These are phyloP conservation scores for Candida sakaeoensis DNA, from an alignment of 805 yeast genomes.

Conservation along the genomic window DNA sequence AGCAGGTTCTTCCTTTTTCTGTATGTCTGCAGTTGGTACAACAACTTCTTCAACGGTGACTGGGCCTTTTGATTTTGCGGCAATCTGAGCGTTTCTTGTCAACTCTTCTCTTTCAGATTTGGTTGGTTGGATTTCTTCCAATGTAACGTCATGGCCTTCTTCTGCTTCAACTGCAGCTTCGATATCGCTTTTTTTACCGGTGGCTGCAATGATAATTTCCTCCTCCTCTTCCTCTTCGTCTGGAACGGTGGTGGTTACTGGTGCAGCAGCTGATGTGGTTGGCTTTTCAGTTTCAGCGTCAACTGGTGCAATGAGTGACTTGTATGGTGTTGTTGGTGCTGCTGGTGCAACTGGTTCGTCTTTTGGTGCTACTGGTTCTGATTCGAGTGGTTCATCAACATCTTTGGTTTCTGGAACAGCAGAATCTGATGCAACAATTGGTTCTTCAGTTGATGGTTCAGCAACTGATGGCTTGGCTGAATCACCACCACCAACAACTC, in stretches of 20 bases:
- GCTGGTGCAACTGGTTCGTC: background rate
- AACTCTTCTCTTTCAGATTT: conserved; percentile 34
- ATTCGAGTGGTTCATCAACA: background rate
- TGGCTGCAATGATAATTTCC: conserved; percentile 40
- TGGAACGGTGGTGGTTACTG: background rate
- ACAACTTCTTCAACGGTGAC: conserved; percentile 6
- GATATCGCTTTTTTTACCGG: conserved; percentile 29
- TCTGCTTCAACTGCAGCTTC: conserved; percentile 33
- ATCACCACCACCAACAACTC: conserved; percentile 6
- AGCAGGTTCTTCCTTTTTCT: conserved; percentile 2
- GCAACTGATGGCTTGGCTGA: background rate
- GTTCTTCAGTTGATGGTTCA: conserved; percentile 2
- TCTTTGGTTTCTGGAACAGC: conserved; percentile 7
- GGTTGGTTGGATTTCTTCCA: conserved; percentile 42
- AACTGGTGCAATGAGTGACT: conserved; percentile 1
- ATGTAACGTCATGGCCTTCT: conserved; percentile 32
- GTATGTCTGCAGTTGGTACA: conserved; percentile 2
- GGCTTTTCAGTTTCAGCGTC: conserved; percentile 3
- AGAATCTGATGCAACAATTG: conserved; percentile 15
- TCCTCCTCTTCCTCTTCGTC: conserved; percentile 12
- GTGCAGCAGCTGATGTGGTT: background rate
- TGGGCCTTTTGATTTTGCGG: conserved; percentile 7
- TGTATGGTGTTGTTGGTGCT: too few species aligned
- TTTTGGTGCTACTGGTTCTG: conserved; percentile 8
- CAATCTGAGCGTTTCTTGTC: conserved; percentile 27